Base-by-base conservation (phyloP, 306 rosid genomes). In the Begonia fuchsioides region DNA sequence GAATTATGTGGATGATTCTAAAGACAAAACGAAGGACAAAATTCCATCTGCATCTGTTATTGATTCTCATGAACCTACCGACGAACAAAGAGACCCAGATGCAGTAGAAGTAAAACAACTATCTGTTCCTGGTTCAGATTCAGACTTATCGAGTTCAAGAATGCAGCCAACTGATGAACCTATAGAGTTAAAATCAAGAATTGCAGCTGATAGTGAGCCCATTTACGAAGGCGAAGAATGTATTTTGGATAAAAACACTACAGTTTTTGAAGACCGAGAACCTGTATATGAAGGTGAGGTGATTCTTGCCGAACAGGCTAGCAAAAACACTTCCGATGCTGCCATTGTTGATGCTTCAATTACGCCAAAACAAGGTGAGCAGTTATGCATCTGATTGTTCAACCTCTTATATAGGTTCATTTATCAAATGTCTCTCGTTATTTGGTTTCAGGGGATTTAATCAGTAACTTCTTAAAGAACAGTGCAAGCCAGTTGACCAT, bases 161-260 rank as follows among this genome's bases (percentile, higher is more conserved):
- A 61, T 53, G 61, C 71, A 53, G 67, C 75, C 60, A 38, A 17
- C 49, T 13, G 86, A 71, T 63, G 76, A 59, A 13, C 58, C 85
- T 35, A 82, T 64, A 63, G 69, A 66, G 60, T 61, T 85, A 73
- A 62, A 77, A 50, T 75, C 94, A 54, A 69, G 63, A 72, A 68
- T 69, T 57, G 71, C 35, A 26, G 35, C 68, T 72, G 75, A 60
- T 54, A 72, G 72, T 64, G 99, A 92, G 74, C 99, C 99, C 73
- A 71, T 92, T 13, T 92, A 92, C 66, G 99, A 86, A 76, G 99
- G 99, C 60, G 99, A 92, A 72, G 99, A 92, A 64, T 54, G 86
- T 62, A 82, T 92, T 57, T 50, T 79, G 73, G 81, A 79, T 57
- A 53, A 76, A 47, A 63, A 66, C 47, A 59, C 68, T 55, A 45